These are phyloP conservation scores for Leptographium wingfieldii DNA, from an alignment of 2,329 filamentous ascomycete genomes.

Conservation along the genomic window DNA sequence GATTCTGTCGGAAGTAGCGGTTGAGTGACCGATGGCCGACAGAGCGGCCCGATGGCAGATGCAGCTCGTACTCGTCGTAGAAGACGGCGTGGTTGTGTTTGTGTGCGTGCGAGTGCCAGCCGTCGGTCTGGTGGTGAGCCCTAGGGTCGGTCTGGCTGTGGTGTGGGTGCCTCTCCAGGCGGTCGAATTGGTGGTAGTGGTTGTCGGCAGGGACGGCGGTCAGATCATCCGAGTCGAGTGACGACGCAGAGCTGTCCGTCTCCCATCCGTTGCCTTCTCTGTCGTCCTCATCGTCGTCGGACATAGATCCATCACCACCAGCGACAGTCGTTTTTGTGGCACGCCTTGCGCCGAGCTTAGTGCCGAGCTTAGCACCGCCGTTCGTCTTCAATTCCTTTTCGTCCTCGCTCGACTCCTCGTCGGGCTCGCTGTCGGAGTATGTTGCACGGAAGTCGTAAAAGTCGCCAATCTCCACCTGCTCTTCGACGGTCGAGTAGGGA, in stretches of 20 bases:
- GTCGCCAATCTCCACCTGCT: slow-evolving; percentile 88
- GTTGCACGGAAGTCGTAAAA: slow-evolving; percentile 96
- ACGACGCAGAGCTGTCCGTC: slow-evolving; percentile 84
- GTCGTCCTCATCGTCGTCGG: slow-evolving; percentile 33
- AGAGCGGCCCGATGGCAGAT: slow-evolving; percentile 78
- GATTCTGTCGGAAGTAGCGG: slow-evolving; percentile 85
- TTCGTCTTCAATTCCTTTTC: slow-evolving; percentile 32
- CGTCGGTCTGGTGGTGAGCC: slow-evolving; percentile 61
- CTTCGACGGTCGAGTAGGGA: slow-evolving; percentile 74
- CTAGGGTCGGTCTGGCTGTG: slow-evolving; percentile 61
- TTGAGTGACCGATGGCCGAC: slow-evolving; percentile 83
- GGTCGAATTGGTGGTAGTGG: slow-evolving; percentile 57
- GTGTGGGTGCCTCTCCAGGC: slow-evolving; percentile 60
- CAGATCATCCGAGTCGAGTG: slow-evolving; percentile 74
- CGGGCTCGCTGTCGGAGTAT: slow-evolving; percentile 64
- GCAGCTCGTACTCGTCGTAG: slow-evolving; percentile 85
- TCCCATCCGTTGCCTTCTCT: slow-evolving; percentile 75
- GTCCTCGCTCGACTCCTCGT: slow-evolving; percentile 43
- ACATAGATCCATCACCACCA: slow-evolving; percentile 16
- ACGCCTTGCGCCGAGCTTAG: slow-evolving; percentile 56
- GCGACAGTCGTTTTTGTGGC: slow-evolving; percentile 33
- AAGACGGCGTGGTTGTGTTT: slow-evolving; percentile 65
- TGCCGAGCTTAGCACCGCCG: slow-evolving; percentile 45
- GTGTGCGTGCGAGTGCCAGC: slow-evolving; percentile 74
- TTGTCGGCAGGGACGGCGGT: slow-evolving; percentile 66